These are phyloP conservation scores for Nannochloropsis granulata DNA, from an alignment of 108 stramenopile genomes.

Conservation along the genomic window DNA sequence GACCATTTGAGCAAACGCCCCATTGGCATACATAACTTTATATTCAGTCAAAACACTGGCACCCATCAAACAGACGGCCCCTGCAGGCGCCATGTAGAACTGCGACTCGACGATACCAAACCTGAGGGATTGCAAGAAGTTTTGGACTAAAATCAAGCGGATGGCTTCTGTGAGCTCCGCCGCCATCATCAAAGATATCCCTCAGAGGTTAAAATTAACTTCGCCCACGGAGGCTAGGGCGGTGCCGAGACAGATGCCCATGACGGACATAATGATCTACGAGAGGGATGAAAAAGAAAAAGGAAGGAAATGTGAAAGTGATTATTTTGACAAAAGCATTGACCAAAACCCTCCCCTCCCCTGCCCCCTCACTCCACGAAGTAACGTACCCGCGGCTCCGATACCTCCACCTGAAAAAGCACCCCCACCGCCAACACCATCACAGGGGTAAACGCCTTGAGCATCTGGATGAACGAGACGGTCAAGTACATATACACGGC, in stretches of 20 bases:
- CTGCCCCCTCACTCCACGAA: neutral
- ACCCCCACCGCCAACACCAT: constrained; percentile 8
- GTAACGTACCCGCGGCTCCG: neutral
- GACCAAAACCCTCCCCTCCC: neutral
- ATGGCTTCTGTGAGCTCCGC: neutral
- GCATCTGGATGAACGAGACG: constrained; percentile 23
- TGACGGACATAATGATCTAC: neutral
- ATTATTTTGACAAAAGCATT: no score
- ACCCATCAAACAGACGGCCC: neutral
- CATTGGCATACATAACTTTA: neutral
- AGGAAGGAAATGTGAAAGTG: neutral
- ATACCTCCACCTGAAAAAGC: neutral
- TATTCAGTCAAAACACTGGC: neutral
- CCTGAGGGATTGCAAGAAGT: neutral
- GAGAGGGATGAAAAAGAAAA: neutral
- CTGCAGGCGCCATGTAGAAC: neutral
- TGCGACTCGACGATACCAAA: neutral
- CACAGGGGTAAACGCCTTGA: constrained; percentile 27
- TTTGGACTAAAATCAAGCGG: neutral
- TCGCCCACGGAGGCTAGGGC: neutral
- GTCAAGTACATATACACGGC: constrained; percentile 4
- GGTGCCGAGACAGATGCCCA: constrained; percentile 13
- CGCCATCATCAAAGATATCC: neutral
- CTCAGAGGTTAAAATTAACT: neutral
- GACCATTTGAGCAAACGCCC: neutral